Percentiles rank a stretch among this genome's conserved stretches.
phyloP scores from a whole-genome alignment of 2,329 filamentous ascomycete species.

The Penicillium rolfsii region DNA sequence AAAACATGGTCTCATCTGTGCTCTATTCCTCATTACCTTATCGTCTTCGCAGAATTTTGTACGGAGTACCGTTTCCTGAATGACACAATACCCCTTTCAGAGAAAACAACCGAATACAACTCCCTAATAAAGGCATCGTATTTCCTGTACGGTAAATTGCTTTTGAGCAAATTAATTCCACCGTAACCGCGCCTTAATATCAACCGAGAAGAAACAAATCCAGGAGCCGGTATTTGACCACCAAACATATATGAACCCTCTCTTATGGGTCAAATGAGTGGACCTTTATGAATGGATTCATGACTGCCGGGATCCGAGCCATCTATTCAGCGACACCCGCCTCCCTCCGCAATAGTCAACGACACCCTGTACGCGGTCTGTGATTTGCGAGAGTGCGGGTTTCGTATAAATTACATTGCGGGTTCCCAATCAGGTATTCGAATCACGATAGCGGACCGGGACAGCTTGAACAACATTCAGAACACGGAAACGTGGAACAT shows the following conservation, averaged over 20 bases:
- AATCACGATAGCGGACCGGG: background rate
- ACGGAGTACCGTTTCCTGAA: background rate
- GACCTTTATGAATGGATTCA: background rate
- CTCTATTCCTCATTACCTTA: background rate
- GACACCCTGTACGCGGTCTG: background rate
- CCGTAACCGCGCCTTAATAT: background rate
- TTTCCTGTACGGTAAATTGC: background rate
- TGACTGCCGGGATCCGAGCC: slow-evolving; percentile 16
- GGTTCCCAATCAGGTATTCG: background rate
- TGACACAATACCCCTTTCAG: background rate
- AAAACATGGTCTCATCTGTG: background rate
- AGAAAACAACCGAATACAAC: background rate
- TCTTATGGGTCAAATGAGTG: too few species aligned
- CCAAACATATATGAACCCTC: too few species aligned
- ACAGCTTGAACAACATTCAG: background rate
- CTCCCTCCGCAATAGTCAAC: background rate
- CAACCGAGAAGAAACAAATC: background rate
- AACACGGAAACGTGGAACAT: background rate
- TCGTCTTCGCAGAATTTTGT: background rate
- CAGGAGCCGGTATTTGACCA: too few species aligned
- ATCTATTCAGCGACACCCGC: slow-evolving; percentile 1
- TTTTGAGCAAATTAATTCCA: background rate
- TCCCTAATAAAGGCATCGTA: too few species aligned
- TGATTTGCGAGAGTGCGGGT: slow-evolving; percentile 13
- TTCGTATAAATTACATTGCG: slow-evolving; percentile 24